Evolutionary conservation across 1,284 basidiomycete genomes (phyloP).

Genomic region (Cystobasidium pallidum): DNA sequence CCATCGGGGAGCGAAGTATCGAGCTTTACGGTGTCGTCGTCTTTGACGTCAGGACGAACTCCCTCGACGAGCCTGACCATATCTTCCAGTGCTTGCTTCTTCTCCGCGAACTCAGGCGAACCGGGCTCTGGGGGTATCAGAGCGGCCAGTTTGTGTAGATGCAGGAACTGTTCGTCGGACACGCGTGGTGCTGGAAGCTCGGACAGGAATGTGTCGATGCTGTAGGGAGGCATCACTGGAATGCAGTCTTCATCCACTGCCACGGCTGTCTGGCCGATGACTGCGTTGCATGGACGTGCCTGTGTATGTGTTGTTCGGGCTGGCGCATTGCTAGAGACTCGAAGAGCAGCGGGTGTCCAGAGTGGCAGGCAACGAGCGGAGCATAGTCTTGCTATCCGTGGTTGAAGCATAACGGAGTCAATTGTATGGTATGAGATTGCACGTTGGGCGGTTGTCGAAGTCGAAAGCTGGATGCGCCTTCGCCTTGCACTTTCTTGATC

Average conservation of each 20-base stretch:
- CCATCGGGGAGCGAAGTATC: conserved; percentile 34
- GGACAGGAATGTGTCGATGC: conserved; percentile 27
- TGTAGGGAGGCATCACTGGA: conserved; percentile 27
- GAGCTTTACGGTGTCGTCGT: not conserved
- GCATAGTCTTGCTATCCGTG: conserved; percentile 16
- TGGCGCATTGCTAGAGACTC: not conserved
- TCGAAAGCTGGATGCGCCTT: not conserved
- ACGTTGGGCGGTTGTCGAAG: too few relatives aligned
- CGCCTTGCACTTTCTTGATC: too few relatives aligned
- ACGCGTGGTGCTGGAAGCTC: conserved; percentile 19
- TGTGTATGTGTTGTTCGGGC: not conserved
- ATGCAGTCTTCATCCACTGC: conserved; percentile 39
- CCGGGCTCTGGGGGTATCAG: conserved; percentile 21
- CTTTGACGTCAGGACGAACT: conserved; percentile 8
- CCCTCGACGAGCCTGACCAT: conserved; percentile 42
- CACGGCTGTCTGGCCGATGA: conserved; percentile 14
- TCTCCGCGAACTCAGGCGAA: conserved; percentile 13
- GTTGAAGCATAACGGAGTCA: conserved; percentile 23
- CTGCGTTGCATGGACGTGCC: not conserved
- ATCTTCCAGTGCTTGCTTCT: conserved; percentile 23
- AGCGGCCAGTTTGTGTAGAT: conserved; percentile 35
- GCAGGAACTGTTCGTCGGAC: conserved; percentile 35
- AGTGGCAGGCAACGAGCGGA: not conserved
- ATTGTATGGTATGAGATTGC: too few relatives aligned
- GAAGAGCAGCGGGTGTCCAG: not conserved